phyloP scores from a whole-genome alignment of 768 basidiomycete genomes.

The Lenzites betulinus region DNA sequence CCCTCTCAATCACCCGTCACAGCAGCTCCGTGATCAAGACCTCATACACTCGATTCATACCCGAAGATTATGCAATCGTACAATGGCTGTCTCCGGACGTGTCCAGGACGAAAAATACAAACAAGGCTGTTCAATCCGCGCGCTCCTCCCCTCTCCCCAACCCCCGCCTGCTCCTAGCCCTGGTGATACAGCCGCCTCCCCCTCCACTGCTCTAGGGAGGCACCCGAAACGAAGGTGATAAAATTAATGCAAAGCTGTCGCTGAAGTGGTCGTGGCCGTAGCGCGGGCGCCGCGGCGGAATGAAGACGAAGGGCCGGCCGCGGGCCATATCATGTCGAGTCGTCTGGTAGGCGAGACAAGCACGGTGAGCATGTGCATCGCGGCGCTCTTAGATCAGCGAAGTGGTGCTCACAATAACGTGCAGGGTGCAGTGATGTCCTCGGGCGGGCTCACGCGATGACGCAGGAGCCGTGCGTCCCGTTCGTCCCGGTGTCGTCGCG shows the following conservation, averaged over 20 bases:
- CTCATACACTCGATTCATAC: background rate
- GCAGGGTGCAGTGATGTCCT: background rate
- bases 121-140: background rate
- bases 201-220: background rate
- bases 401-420: background rate
- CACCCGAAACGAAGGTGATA: constrained; percentile 12
- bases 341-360: background rate
- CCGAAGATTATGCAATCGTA: background rate
- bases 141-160: too few relatives aligned
- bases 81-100: constrained; percentile 10
- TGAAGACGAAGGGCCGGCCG: constrained; percentile 1
- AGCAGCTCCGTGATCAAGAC: background rate
- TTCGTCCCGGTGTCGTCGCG: constrained; percentile 16
- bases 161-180: background rate
- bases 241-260: constrained; percentile 4
- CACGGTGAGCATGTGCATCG: constrained; percentile 5
- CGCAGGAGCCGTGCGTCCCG: constrained; percentile 12
- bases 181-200: too few relatives aligned
- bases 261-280: background rate
- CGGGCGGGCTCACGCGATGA: constrained; percentile 16
- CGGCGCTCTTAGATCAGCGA: background rate
- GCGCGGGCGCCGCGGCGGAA: constrained; percentile 10
- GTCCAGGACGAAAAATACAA: constrained; percentile 17
- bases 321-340: constrained; percentile 5
- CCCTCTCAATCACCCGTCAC: background rate